These are phyloP conservation scores for Cadophora sp. DNA, from an alignment of 2,329 filamentous ascomycete species.

Conservation along the genomic window DNA sequence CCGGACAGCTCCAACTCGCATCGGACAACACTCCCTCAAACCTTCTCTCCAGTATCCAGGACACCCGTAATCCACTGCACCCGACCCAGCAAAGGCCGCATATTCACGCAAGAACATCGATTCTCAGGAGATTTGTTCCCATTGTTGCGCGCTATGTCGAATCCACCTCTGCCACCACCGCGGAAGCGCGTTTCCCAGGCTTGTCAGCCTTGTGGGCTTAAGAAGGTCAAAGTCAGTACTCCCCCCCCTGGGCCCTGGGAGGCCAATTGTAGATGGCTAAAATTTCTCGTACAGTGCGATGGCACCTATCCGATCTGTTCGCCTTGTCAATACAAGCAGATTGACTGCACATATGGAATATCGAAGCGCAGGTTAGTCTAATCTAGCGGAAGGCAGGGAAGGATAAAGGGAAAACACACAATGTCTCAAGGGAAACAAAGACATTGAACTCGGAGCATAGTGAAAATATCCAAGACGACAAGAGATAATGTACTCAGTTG, in stretches of 20 bases:
- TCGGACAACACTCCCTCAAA: background rate
- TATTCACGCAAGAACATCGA: background rate
- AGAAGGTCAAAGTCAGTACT: conserved; percentile 41
- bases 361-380: conserved; percentile 42
- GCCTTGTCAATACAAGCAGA: conserved; percentile 36
- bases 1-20: background rate
- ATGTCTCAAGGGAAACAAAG: background rate
- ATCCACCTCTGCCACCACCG: conserved; percentile 18
- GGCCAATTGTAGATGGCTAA: background rate
- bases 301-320: conserved; percentile 38
- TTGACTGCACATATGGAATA: conserved; percentile 41
- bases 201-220: conserved; percentile 39
- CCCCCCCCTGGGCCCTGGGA: background rate
- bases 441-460: background rate
- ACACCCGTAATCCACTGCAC: background rate
- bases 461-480: background rate
- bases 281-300: conserved; percentile 38
- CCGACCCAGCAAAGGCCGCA: background rate
- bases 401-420: background rate
- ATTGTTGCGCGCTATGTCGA: background rate
- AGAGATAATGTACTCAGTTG: background rate
- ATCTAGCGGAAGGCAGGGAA: background rate
- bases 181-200: conserved; percentile 43
- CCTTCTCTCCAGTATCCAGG: background rate
- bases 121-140: background rate